Percentiles rank a stretch among this genome's conserved stretches.
These are phyloP conservation scores for Colletotrichum chlorophyti DNA, from an alignment of 2,329 filamentous ascomycete genomes.

Conservation along the genomic window DNA sequence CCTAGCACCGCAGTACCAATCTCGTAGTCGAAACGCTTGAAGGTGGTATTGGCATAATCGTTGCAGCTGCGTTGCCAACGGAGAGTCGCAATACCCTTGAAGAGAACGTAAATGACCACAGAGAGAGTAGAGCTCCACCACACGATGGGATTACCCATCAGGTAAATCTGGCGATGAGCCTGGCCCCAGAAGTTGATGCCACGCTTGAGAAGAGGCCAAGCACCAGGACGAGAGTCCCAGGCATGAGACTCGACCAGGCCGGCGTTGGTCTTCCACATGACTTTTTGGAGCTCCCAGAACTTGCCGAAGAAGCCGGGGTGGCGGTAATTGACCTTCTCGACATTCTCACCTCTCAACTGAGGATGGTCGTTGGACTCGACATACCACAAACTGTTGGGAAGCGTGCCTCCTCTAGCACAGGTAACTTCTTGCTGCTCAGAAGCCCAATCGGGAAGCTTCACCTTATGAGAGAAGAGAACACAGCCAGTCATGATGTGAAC, in stretches of 20 bases:
- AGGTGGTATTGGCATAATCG: slow-evolving; percentile 81
- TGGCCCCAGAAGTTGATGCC: slow-evolving; percentile 99
- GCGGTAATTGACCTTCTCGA: slow-evolving; percentile 95
- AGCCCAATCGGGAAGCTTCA: slow-evolving; percentile 97
- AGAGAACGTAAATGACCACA: slow-evolving; percentile 76
- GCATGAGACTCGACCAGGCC: slow-evolving; percentile 95
- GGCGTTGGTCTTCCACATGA: slow-evolving; percentile 99
- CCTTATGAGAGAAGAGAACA: slow-evolving; percentile 96
- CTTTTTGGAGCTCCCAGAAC: slow-evolving; percentile 95
- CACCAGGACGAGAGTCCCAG: slow-evolving; percentile 94
- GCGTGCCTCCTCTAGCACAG: slow-evolving; percentile 86
- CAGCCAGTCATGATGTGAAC: slow-evolving; percentile 97
- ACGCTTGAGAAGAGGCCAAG: slow-evolving; percentile 89
- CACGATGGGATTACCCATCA: slow-evolving; percentile 91
- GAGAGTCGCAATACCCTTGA: slow-evolving; percentile 88
- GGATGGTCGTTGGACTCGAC: slow-evolving; percentile 91
- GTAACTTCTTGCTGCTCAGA: slow-evolving; percentile 99
- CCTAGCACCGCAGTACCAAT: slow-evolving; percentile 88
- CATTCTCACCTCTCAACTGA: slow-evolving; percentile 67
- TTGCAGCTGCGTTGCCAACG: slow-evolving; percentile 93
- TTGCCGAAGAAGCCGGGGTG: slow-evolving; percentile 96
- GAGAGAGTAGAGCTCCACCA: slow-evolving; percentile 91
- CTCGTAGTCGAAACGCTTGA: slow-evolving; percentile 98
- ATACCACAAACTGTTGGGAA: slow-evolving; percentile 98
- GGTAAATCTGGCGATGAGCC: slow-evolving; percentile 92